A percentile compares a stretch with the other conserved stretches of the same genome.
Conservation (phyloP, 2,329 filamentous ascomycete genomes). For the Xylaria sp. region DNA sequence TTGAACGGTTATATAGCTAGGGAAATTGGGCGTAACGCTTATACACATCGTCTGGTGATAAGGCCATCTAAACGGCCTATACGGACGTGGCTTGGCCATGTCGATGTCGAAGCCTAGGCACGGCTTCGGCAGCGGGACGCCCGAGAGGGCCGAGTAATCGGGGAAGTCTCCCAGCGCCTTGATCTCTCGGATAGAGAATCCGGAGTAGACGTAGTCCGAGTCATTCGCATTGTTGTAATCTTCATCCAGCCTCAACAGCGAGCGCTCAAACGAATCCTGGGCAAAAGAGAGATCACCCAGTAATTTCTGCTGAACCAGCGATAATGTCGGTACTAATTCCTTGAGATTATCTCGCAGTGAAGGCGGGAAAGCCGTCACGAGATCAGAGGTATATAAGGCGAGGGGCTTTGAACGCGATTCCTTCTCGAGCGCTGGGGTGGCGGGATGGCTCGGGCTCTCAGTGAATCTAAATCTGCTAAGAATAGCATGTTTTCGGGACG, state of each 20-base stretch:
- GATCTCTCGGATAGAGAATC: conserved; percentile 76
- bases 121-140: conserved; percentile 74
- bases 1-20: background rate
- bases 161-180: conserved; percentile 79
- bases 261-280: conserved; percentile 35
- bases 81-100: conserved; percentile 76
- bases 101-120: conserved; percentile 73
- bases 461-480: conserved; percentile 38
- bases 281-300: conserved; percentile 40
- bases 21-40: conserved; percentile 47
- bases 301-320: conserved; percentile 33
- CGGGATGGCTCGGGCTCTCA: conserved; percentile 32
- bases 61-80: conserved; percentile 82
- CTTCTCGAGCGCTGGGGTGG: conserved; percentile 42
- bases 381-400: conserved; percentile 35
- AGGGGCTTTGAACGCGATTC: conserved; percentile 40
- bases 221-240: conserved; percentile 50
- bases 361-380: conserved; percentile 40
- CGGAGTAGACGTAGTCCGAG: conserved; percentile 68
- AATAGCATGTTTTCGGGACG: conserved; percentile 35
- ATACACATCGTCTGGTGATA: conserved; percentile 94
- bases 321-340: conserved; percentile 32
- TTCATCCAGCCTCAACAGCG: conserved; percentile 49
- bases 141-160: conserved; percentile 78
- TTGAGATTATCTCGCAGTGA: conserved; percentile 39